Conservation (phyloP, 768 basidiomycete species). For the Kwoniella bestiolae region DNA sequence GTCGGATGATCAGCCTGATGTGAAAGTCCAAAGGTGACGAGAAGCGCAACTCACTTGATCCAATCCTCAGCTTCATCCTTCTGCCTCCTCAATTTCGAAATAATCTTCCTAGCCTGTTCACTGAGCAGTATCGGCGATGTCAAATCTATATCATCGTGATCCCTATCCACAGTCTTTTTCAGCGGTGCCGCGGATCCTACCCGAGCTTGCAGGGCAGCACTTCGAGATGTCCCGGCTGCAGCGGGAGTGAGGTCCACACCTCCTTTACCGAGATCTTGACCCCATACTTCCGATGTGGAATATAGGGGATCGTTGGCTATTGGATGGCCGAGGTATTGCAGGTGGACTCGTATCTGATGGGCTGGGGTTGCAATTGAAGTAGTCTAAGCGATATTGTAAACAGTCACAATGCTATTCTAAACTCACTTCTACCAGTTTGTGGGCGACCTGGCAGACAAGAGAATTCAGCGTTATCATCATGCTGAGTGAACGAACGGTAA, state of each 20-base stretch:
- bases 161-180: constrained; percentile 30
- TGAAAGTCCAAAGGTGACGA: no score
- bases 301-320: constrained; percentile 97
- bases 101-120: constrained; percentile 56
- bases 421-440: constrained; percentile 87
- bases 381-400: constrained; percentile 5
- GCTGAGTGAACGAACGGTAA: neutral
- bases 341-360: constrained; percentile 95
- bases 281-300: constrained; percentile 68
- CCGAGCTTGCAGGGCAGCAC: constrained; percentile 47
- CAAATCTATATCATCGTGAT: constrained; percentile 48
- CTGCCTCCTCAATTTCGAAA: constrained; percentile 52
- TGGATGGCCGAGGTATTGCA: constrained; percentile 90
- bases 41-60: constrained; percentile 49
- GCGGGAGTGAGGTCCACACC: constrained; percentile 78
- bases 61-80: constrained; percentile 58
- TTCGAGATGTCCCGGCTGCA: constrained; percentile 67
- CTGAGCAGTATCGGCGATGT: constrained; percentile 56
- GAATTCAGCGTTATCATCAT: neutral
- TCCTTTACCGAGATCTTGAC: constrained; percentile 71
- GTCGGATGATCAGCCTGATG: neutral
- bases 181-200: constrained; percentile 15
- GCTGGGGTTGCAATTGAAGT: constrained; percentile 62
- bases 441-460: constrained; percentile 69
- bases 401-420: neutral